phyloP scores from a whole-genome alignment of 2,329 filamentous ascomycete species.

The Nemania diffusa region DNA sequence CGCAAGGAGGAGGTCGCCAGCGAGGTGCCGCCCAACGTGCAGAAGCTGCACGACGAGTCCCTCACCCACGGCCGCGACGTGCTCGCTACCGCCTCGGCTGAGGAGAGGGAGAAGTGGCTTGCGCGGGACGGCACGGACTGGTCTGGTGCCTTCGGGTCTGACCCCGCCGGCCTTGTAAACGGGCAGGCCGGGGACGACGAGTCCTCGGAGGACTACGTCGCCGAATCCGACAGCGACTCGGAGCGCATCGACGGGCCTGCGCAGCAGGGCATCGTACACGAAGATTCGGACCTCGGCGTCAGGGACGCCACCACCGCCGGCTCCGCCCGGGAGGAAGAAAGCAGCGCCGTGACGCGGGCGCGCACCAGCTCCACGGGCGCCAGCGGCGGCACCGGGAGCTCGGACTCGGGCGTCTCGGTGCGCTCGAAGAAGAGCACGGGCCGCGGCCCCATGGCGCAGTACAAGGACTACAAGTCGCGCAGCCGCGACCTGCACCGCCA shows the following conservation, averaged over 20 bases:
- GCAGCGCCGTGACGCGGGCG: slow-evolving; percentile 37
- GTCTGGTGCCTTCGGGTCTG: slow-evolving; percentile 85
- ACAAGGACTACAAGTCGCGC: slow-evolving; percentile 72
- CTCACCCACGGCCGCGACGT: slow-evolving; percentile 83
- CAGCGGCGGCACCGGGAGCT: slow-evolving; percentile 25
- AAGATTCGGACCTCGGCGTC: slow-evolving; percentile 47
- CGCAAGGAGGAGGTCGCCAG: slow-evolving; percentile 75
- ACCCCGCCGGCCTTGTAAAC: slow-evolving; percentile 67
- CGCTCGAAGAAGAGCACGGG: slow-evolving; percentile 50
- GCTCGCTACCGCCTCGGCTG: slow-evolving; percentile 75
- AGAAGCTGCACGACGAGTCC: slow-evolving; percentile 83
- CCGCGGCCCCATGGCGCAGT: slow-evolving; percentile 66
- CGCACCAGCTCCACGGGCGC: slow-evolving; percentile 36
- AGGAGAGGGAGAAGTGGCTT: slow-evolving; percentile 82
- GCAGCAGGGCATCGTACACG: slow-evolving; percentile 41
- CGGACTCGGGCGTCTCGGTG: slow-evolving; percentile 44
- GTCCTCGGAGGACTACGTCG: slow-evolving; percentile 38
- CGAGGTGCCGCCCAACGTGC: slow-evolving; percentile 77
- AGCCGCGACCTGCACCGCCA: slow-evolving; percentile 83
- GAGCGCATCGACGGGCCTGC: slow-evolving; percentile 49
- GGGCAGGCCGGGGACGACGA: slow-evolving; percentile 31
- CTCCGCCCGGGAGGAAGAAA: slow-evolving; percentile 30
- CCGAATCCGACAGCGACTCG: slow-evolving; percentile 50
- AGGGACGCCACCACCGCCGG: slow-evolving; percentile 52
- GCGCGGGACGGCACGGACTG: slow-evolving; percentile 84